These are phyloP conservation scores for Rhazya stricta DNA, from an alignment of 257 asterid genomes.

Conservation along the genomic window DNA sequence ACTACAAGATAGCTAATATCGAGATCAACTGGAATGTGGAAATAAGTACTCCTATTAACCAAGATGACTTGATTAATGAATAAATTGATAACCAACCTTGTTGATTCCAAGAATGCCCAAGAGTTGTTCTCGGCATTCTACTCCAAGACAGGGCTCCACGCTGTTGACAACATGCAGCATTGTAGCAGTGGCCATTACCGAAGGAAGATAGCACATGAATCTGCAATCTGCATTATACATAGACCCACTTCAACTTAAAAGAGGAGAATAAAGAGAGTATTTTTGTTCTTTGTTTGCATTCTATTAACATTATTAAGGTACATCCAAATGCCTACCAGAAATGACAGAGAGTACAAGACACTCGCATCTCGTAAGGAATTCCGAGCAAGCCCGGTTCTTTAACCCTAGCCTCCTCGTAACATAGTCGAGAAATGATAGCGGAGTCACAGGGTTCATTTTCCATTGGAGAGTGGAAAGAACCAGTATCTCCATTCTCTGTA, in stretches of 20 bases:
- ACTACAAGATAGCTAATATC: neutral
- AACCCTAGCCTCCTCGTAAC: constrained; percentile 41
- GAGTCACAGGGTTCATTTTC: constrained; percentile 65
- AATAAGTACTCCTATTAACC: neutral
- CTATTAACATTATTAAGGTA: neutral
- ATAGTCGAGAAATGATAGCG: constrained; percentile 51
- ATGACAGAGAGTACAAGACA: constrained; percentile 41
- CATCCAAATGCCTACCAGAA: constrained; percentile 30
- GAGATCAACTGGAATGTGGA: no score
- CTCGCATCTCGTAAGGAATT: constrained; percentile 46
- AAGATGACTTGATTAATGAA: neutral
- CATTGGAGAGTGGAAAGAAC: constrained; percentile 51
- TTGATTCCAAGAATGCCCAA: constrained; percentile 56
- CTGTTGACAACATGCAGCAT: constrained; percentile 60
- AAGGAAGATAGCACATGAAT: constrained; percentile 56
- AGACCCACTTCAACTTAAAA: neutral
- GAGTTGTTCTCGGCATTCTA: constrained; percentile 50
- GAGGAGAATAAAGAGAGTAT: neutral
- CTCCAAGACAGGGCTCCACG: constrained; percentile 47
- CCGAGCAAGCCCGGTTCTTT: constrained; percentile 26
- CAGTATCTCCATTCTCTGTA: constrained; percentile 64
- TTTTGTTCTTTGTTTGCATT: neutral
- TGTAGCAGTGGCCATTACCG: constrained; percentile 79
- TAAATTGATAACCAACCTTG: constrained; percentile 38
- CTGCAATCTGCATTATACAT: constrained; percentile 49